phyloP scores from a whole-genome alignment of 2,329 filamentous ascomycete genomes.

The Coniochaeta hoffmannii region DNA sequence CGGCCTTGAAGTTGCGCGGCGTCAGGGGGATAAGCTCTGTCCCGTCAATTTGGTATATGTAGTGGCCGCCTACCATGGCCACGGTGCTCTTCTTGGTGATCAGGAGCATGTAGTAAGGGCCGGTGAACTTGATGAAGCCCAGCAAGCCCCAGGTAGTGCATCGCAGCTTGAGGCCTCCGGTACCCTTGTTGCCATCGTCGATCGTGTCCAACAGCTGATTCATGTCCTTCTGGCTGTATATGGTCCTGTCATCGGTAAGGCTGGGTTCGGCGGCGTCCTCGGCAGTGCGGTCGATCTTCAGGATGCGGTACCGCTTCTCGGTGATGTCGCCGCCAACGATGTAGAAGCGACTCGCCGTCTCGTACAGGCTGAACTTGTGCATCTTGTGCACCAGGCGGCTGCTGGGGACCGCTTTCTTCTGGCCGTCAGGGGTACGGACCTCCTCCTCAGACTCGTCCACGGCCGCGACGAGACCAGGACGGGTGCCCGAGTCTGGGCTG shows the following conservation, averaged over 20 bases:
- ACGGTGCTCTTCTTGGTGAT: slow-evolving; percentile 95
- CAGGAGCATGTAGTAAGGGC: slow-evolving; percentile 92
- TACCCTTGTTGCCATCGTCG: slow-evolving; percentile 86
- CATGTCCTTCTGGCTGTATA: slow-evolving; percentile 90
- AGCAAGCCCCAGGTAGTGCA: slow-evolving; percentile 90
- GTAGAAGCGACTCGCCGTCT: slow-evolving; percentile 89
- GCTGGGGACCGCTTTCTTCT: slow-evolving; percentile 10
- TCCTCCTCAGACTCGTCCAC: slow-evolving; percentile 23
- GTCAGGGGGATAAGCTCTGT: slow-evolving; percentile 88
- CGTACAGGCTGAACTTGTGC: slow-evolving; percentile 97
- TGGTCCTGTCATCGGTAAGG: slow-evolving; percentile 88
- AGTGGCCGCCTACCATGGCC: slow-evolving; percentile 92
- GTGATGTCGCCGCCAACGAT: slow-evolving; percentile 88
- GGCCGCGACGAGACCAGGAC: slow-evolving; percentile 11
- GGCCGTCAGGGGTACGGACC: slow-evolving; percentile 18
- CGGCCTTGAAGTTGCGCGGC: slow-evolving; percentile 66
- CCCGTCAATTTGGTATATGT: slow-evolving; percentile 89
- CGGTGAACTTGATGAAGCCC: slow-evolving; percentile 93
- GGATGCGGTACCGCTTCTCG: slow-evolving; percentile 79
- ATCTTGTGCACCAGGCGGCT: slow-evolving; percentile 57
- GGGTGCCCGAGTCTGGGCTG: slow-evolving; percentile 38
- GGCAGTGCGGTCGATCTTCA: slow-evolving; percentile 90
- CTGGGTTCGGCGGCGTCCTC: slow-evolving; percentile 66
- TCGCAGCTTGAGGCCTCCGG: slow-evolving; percentile 81
- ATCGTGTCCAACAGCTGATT: slow-evolving; percentile 88